Percentiles rank a stretch among this genome's conserved stretches.
These are phyloP conservation scores for Vanrija pseudolonga DNA, from an alignment of 1,284 basidiomycete species.

Conservation along the genomic window DNA sequence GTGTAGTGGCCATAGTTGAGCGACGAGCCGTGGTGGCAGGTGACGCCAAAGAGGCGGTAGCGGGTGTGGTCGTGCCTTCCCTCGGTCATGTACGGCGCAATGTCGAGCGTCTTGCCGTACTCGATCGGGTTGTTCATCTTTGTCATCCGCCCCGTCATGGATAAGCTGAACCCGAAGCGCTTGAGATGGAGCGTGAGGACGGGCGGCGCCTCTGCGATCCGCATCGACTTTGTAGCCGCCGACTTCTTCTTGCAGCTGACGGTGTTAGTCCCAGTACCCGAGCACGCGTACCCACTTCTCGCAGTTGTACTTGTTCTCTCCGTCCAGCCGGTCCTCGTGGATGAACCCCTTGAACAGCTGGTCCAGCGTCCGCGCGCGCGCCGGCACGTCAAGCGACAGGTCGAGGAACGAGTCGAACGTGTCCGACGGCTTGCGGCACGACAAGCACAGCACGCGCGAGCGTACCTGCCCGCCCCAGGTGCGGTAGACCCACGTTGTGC, in stretches of 20 bases:
- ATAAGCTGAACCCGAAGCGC: constrained; percentile 61
- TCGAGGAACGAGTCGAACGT: constrained; percentile 95
- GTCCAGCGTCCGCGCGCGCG: constrained; percentile 58
- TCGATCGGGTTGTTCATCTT: constrained; percentile 75
- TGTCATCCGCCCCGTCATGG: constrained; percentile 59
- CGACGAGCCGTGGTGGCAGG: constrained; percentile 87
- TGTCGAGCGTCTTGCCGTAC: constrained; percentile 73
- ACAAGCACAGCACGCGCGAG: constrained; percentile 84
- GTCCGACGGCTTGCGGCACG: constrained; percentile 84
- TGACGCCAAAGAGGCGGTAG: constrained; percentile 89
- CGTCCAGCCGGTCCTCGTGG: constrained; percentile 75
- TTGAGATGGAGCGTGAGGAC: constrained; percentile 97
- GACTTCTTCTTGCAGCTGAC: constrained; percentile 45
- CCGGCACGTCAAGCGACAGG: constrained; percentile 77
- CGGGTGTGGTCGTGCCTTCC: constrained; percentile 62
- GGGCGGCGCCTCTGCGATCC: constrained; percentile 78
- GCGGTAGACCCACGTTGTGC: constrained; percentile 90
- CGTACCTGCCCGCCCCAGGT: constrained; percentile 90
- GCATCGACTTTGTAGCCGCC: constrained; percentile 48
- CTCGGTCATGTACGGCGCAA: constrained; percentile 80
- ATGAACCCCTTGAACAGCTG: constrained; percentile 81
- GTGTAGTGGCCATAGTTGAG: constrained; percentile 97
- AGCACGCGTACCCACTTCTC: constrained; percentile 71
- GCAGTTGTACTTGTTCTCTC: constrained; percentile 96
- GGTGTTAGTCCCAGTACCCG: not conserved